Percentiles rank a stretch among this genome's conserved stretches.
Conservation (phyloP, 805 yeast genomes). For the Myxozyma sirexii region DNA sequence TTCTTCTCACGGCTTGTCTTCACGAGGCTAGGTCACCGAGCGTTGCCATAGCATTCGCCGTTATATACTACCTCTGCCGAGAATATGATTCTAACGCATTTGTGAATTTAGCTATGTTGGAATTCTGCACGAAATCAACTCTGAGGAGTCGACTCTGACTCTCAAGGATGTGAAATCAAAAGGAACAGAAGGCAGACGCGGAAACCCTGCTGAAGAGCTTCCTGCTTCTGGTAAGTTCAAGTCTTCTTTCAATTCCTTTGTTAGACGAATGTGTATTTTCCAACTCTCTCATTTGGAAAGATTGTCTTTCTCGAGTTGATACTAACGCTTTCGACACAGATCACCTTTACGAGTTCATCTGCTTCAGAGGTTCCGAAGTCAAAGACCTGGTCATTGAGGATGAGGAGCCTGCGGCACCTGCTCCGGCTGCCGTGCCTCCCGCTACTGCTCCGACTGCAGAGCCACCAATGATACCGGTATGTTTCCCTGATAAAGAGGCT, state of each 20-base stretch:
- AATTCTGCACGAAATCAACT: slow-evolving; percentile 79
- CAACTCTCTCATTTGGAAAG: not conserved
- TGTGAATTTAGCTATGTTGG: slow-evolving; percentile 74
- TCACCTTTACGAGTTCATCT: slow-evolving; percentile 71
- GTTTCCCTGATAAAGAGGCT: slow-evolving; percentile 18
- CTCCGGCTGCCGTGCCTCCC: slow-evolving; percentile 58
- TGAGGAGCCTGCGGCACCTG: slow-evolving; percentile 52
- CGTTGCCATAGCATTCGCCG: not conserved
- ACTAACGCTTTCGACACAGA: slow-evolving; percentile 36
- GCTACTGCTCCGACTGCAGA: slow-evolving; percentile 56
- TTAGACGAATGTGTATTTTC: not conserved
- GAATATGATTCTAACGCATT: not conserved
- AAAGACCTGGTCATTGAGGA: slow-evolving; percentile 86
- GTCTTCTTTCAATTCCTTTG: slow-evolving; percentile 37
- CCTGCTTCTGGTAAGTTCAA: slow-evolving; percentile 53
- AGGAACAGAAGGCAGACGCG: slow-evolving; percentile 89
- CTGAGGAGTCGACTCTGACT: slow-evolving; percentile 87
- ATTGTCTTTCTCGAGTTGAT: not conserved
- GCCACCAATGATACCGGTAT: slow-evolving; percentile 43
- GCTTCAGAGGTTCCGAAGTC: slow-evolving; percentile 89
- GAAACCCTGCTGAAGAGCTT: slow-evolving; percentile 69
- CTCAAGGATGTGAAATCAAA: slow-evolving; percentile 75
- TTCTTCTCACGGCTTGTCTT: not conserved
- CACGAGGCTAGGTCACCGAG: no score
- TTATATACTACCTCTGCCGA: no score